Evolutionary conservation across 768 basidiomycete species (phyloP).

Genomic region (Auricularia heimuer): DNA sequence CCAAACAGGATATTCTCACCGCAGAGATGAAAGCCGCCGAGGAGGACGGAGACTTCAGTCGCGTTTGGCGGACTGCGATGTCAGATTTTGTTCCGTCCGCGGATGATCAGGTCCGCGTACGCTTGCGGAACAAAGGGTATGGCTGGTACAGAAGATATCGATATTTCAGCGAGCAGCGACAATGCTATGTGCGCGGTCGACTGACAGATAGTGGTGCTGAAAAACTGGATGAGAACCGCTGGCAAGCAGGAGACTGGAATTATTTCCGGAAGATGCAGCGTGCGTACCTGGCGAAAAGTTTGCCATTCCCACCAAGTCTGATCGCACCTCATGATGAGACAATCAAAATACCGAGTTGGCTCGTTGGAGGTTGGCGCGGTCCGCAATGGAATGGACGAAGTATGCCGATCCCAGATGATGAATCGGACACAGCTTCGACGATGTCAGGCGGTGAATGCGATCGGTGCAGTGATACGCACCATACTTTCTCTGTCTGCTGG

Average conservation of each 20-base stretch:
- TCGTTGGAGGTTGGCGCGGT: not conserved
- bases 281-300: not conserved
- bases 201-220: not conserved
- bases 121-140: not conserved
- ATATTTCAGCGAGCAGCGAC: not conserved
- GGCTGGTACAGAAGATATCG: not conserved
- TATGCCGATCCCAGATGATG: not conserved
- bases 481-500: too few relatives aligned
- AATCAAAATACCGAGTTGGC: not conserved
- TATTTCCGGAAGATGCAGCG: not conserved
- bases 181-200: not conserved
- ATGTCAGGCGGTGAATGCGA: not conserved
- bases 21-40: not conserved
- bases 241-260: not conserved
- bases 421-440: not conserved
- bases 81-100: not conserved
- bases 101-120: not conserved
- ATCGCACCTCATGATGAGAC: not conserved
- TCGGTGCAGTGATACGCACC: too few relatives aligned
- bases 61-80: not conserved
- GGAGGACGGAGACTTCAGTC: not conserved
- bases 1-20: too few relatives aligned
- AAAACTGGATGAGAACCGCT: not conserved
- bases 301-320: not conserved
- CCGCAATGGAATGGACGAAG: not conserved